These are phyloP conservation scores for Austroboletus eburneus DNA, from an alignment of 768 basidiomycete species.

Conservation along the genomic window DNA sequence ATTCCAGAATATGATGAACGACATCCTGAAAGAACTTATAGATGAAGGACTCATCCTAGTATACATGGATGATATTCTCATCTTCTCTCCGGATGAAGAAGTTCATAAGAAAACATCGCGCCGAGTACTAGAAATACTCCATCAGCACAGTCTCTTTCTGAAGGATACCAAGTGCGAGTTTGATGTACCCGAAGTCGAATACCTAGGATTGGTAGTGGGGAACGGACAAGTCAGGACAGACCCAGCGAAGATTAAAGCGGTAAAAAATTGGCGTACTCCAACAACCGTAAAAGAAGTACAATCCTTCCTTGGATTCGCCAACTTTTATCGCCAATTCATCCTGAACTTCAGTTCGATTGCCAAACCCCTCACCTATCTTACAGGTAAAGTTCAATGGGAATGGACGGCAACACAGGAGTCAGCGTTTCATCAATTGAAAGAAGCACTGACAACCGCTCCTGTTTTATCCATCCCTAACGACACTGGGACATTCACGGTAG, in stretches of 20 bases:
- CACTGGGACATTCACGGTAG: background rate
- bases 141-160: background rate
- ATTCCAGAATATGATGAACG: background rate
- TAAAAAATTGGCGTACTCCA: background rate
- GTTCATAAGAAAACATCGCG: background rate
- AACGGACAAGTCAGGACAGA: background rate
- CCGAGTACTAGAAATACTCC: background rate
- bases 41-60: too few species aligned
- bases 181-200: background rate
- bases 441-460: background rate
- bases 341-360: background rate
- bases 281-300: background rate
- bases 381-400: background rate
- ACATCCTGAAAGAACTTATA: too few species aligned
- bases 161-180: background rate
- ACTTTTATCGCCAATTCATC: background rate
- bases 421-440: background rate
- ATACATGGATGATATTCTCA: too few species aligned
- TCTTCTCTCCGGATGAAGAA: too few species aligned
- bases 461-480: background rate
- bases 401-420: background rate
- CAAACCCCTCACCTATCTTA: background rate
- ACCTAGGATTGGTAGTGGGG: background rate
- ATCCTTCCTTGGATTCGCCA: background rate
- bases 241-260: background rate